phyloP scores from a whole-genome alignment of 257 asterid genomes.

The Forsythia suspensa region DNA sequence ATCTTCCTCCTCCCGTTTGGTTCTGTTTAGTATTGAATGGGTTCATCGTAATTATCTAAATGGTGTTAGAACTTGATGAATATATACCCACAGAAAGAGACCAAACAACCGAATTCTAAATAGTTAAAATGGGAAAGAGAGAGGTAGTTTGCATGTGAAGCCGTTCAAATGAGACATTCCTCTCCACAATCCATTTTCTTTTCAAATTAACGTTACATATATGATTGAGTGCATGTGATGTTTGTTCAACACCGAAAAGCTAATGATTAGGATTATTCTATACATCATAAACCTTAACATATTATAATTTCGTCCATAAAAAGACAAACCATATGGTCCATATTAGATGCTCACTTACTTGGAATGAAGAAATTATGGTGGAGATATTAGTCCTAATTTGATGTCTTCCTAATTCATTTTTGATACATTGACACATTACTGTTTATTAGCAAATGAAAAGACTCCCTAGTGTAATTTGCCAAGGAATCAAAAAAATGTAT shows the following conservation, averaged over 20 bases:
- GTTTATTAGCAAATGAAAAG: too few species aligned
- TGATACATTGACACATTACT: too few species aligned
- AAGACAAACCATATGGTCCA: neutral
- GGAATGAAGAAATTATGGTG: neutral
- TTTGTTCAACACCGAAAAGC: neutral
- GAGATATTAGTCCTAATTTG: too few species aligned
- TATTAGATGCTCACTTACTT: neutral
- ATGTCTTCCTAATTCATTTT: neutral
- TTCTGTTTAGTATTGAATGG: neutral
- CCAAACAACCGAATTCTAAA: neutral
- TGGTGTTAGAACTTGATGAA: neutral
- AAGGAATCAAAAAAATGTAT: too few species aligned
- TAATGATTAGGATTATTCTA: neutral
- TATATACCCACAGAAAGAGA: neutral
- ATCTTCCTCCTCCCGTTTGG: neutral
- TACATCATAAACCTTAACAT: too few species aligned
- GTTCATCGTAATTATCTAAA: neutral
- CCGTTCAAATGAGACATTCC: neutral
- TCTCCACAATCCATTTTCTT: neutral
- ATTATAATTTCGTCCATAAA: neutral
- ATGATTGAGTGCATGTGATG: neutral
- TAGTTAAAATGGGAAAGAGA: neutral
- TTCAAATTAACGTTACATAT: too few species aligned
- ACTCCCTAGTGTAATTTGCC: too few species aligned
- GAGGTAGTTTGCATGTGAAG: neutral